These are phyloP conservation scores for Tolypocladium nubicola DNA, from an alignment of 2,329 filamentous ascomycete species.

Conservation along the genomic window DNA sequence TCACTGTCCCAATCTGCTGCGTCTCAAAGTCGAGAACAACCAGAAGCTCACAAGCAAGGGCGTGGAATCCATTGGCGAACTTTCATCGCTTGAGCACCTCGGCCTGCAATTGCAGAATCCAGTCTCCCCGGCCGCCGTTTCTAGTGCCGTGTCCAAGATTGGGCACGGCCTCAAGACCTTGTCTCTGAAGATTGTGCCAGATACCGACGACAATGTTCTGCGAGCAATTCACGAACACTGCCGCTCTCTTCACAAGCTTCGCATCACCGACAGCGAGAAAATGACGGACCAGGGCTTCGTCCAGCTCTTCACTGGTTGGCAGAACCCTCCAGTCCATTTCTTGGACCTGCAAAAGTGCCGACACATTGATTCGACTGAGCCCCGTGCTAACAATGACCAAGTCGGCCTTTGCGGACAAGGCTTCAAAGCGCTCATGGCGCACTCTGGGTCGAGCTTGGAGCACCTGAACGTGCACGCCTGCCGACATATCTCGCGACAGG, in stretches of 20 bases:
- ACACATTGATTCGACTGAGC: slow-evolving; percentile 60
- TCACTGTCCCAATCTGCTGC: slow-evolving; percentile 56
- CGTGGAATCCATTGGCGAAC: slow-evolving; percentile 50
- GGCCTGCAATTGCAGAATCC: slow-evolving; percentile 56
- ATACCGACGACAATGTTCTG: slow-evolving; percentile 60
- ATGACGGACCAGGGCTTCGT: slow-evolving; percentile 68
- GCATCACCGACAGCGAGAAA: slow-evolving; percentile 65
- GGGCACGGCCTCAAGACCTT: slow-evolving; percentile 64
- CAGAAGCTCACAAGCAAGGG: slow-evolving; percentile 59
- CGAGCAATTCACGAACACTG: slow-evolving; percentile 62
- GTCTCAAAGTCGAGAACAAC: slow-evolving; percentile 75
- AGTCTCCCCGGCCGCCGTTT: slow-evolving; percentile 46
- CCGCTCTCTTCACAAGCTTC: slow-evolving; percentile 59
- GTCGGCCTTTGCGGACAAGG: slow-evolving; percentile 67
- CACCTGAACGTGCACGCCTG: slow-evolving; percentile 73
- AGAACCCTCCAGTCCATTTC: slow-evolving; percentile 58
- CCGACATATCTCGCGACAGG: slow-evolving; percentile 63
- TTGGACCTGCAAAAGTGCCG: slow-evolving; percentile 71
- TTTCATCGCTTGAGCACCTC: slow-evolving; percentile 61
- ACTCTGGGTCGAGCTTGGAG: slow-evolving; percentile 59
- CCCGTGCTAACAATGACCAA: slow-evolving; percentile 52
- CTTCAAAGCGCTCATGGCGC: slow-evolving; percentile 72
- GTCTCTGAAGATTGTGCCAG: slow-evolving; percentile 59
- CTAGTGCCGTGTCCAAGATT: slow-evolving; percentile 48
- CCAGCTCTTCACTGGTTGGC: slow-evolving; percentile 65